Base-by-base conservation (phyloP, 2,329 filamentous ascomycete genomes). In the Escovopsis sp. region DNA sequence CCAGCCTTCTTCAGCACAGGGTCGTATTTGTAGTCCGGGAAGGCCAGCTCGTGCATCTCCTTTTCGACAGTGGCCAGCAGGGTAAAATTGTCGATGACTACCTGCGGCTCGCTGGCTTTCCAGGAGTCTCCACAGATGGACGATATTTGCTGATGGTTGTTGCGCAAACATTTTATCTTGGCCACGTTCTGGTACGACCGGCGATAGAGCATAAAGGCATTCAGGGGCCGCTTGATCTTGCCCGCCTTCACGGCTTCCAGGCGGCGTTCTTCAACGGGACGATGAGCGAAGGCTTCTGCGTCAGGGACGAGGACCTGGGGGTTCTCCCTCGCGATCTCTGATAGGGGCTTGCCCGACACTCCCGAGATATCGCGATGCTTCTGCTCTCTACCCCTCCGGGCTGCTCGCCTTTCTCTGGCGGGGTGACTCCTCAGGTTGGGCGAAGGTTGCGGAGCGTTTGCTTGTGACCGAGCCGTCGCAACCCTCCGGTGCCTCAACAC, bases 131-230 rank as follows among this genome's bases (percentile, higher is more conserved):
- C 91, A 44, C 85, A 86, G n/a, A 91, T 77, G 38, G 80, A 77
- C 2, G 89, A 96, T 26, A 96, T 83, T 33, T 91, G 69, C 59
- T 98, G 89, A 59, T 98, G 89, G 63, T 96, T 95, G 60, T 91
- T 89, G 53, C 91, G 79, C 12, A 76, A 68, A 52, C 83, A 85
- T 69, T 80, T 85, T 41, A 75, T 70, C 61, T 94, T 94, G 45
- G 85, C 85, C 30, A 87, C 73, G 47, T 91, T 84, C 46, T 93
- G 85, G 57, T 85, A 95, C 6, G 86, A 85, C 50, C 91, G 94
- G 36, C 91, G 82, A 60, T 98, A 98, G 40, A 98, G 69, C 82
- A 98, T 94, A 66, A 96, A 98, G 1, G 85, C 89, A 60, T 98
- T 98, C 82, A 95, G 94, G 3, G 91, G 88, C 28, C 91, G 74